Conservation (phyloP, 2,329 filamentous ascomycete genomes). For the Hypoxylon sp. region DNA sequence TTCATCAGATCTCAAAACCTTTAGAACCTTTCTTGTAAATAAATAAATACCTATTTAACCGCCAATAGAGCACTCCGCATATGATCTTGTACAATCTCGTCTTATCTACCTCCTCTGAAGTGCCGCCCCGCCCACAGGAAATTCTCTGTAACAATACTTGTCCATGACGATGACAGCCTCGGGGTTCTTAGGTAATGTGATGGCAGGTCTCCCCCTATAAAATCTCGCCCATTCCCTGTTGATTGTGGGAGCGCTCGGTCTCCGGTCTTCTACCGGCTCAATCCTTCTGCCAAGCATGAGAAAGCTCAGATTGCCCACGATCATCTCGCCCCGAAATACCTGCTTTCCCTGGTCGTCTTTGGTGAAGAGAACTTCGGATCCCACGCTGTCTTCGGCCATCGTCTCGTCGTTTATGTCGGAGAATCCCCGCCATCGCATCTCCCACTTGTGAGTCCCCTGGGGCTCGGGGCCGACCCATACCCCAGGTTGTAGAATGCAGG, state of each 20-base stretch:
- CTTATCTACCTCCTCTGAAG: too few relatives aligned
- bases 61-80: too few relatives aligned
- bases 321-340: slow-evolving; percentile 12
- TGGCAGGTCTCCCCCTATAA: not conserved
- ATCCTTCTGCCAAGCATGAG: slow-evolving; percentile 2
- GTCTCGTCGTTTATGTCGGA: not conserved
- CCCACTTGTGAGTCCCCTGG: slow-evolving; percentile 11
- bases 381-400: slow-evolving; percentile 8
- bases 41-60: too few relatives aligned
- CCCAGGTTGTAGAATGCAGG: slow-evolving; percentile 15
- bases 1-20: too few relatives aligned
- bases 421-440: slow-evolving; percentile 24
- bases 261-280: slow-evolving; percentile 7
- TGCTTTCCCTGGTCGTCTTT: slow-evolving; percentile 12
- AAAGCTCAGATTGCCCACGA: slow-evolving; percentile 3
- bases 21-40: too few relatives aligned
- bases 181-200: not conserved
- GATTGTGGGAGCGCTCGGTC: slow-evolving; percentile 8
- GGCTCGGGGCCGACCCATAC: slow-evolving; percentile 15
- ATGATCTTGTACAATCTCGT: too few relatives aligned
- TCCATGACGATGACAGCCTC: slow-evolving; percentile 16
- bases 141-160: slow-evolving; percentile 14
- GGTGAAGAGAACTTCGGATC: slow-evolving; percentile 12
- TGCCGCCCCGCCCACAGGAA: too few relatives aligned
- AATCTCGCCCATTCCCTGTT: slow-evolving; percentile 18